Base-by-base conservation (phyloP, 352 stramenopile species). In the Poterioochromonas sp. region DNA sequence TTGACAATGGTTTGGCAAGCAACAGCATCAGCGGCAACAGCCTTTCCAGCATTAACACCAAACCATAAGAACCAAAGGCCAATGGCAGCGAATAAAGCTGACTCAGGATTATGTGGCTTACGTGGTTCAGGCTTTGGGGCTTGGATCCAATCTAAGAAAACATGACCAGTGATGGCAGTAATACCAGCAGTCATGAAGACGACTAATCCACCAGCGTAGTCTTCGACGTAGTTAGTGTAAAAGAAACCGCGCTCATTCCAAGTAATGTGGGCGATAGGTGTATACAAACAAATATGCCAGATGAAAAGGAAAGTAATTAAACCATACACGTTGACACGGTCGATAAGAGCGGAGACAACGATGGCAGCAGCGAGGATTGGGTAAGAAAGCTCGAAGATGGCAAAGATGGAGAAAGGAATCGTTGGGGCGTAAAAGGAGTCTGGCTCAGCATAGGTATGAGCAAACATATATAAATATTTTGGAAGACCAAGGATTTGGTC, bases 141-240 rank as follows among this genome's bases (percentile, higher is more conserved):
- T 39, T 32, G 26, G 5, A 29, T 68, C 12, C 12, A 68, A 39
- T 68, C 58, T 26, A 68, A 68, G 58, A 40, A 68, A 26, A 32
- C 5, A 39, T 68, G 5, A 5, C 5, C 29, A 68, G 34, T 87
- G 8, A 93, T 84, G 22, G 83, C 89, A 20, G 88, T 87, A 76
- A 92, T 91, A 2, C 89, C 90, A 20, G 85, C 88, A 0, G 87
- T 88, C 34, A 92, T 86, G 80, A 93, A 86, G 76, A 93, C 90
- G 32, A 93, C 88, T 20, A 87, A 91, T 64, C 89, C 89, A 37
- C 88, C 89, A 35, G 88, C 89, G 76, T 92, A 94, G 71, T 94
- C 89, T 22, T 93, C 69, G 0, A 69, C 73, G 81, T 87, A 91
- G 1, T 82, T 80, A 20, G 79, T 79, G 77, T 90, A 83, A 63